Conservation (phyloP, 2,329 filamentous ascomycete species). For the Fusarium sp. region DNA sequence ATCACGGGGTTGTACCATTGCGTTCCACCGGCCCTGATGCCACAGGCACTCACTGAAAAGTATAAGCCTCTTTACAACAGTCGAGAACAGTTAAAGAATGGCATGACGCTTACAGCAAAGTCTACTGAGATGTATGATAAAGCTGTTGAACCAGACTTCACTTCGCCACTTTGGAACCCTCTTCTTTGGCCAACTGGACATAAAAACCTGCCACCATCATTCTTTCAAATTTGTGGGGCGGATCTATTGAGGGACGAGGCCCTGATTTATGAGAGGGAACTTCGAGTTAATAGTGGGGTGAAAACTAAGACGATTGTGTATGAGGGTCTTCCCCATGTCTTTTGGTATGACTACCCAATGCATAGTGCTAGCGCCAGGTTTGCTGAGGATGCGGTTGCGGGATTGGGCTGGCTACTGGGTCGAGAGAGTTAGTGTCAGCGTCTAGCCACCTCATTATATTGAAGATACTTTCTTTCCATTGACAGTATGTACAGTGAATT, state of each 20-base stretch:
- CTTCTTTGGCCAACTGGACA: not conserved
- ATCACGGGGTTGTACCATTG: not conserved
- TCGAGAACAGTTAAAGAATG: not conserved
- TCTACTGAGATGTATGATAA: not conserved
- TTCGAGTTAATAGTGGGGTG: rapidly evolving
- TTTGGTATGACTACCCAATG: not conserved
- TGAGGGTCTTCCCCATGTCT: not conserved
- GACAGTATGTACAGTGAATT: too few species aligned
- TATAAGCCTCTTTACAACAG: not conserved
- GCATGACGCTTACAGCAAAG: not conserved
- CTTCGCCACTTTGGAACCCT: not conserved
- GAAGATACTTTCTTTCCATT: too few species aligned
- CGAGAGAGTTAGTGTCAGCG: not conserved
- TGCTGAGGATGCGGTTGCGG: not conserved
- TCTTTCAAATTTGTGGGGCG: not conserved
- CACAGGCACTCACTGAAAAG: not conserved
- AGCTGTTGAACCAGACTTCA: not conserved
- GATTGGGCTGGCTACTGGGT: not conserved
- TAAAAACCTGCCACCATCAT: not conserved
- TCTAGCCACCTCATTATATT: too few species aligned
- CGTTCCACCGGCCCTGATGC: not conserved
- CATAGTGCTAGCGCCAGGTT: not conserved
- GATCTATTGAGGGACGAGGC: not conserved
- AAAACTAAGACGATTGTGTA: not conserved
- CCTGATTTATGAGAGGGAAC: not conserved